Evolutionary conservation across 2,329 filamentous ascomycete species (phyloP).

Genomic region (Sclerotinia subarctica): DNA sequence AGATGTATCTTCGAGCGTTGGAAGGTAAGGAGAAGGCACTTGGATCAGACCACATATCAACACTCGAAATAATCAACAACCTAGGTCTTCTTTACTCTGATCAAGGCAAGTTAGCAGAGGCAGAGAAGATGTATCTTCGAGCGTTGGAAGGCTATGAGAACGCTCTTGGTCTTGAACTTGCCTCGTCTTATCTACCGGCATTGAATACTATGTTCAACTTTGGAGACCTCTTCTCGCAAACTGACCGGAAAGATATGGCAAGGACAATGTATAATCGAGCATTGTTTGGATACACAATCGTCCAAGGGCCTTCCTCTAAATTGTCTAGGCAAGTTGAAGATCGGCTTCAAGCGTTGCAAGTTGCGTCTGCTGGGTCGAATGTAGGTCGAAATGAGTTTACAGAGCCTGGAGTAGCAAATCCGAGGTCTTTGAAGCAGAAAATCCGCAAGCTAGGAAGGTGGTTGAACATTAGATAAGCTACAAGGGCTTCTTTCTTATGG

Average conservation of each 20-base stretch:
- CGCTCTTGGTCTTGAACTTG: too few species aligned
- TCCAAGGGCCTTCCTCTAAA: neutral
- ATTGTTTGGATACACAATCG: neutral
- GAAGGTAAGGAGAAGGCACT: too few species aligned
- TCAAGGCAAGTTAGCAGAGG: too few species aligned
- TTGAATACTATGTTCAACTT: too few species aligned
- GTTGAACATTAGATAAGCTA: neutral
- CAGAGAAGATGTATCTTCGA: too few species aligned
- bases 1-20: too few species aligned
- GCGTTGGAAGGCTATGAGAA: too few species aligned
- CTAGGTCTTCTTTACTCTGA: too few species aligned
- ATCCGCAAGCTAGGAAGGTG: neutral
- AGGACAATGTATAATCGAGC: neutral
- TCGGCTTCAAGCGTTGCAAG: neutral
- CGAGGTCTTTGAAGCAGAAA: neutral
- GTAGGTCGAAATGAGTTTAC: neutral
- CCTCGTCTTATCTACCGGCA: too few species aligned
- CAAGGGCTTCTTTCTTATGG: neutral
- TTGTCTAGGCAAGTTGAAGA: neutral
- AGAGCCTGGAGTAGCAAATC: neutral
- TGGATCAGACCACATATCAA: too few species aligned
- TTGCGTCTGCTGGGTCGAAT: neutral
- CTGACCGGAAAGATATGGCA: neutral
- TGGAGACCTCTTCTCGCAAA: conserved; percentile 12
- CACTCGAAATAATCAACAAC: too few species aligned